Percentiles rank a stretch among this genome's conserved stretches.
phyloP scores from a whole-genome alignment of 2,329 filamentous ascomycete genomes.

The Alternaria sp. region DNA sequence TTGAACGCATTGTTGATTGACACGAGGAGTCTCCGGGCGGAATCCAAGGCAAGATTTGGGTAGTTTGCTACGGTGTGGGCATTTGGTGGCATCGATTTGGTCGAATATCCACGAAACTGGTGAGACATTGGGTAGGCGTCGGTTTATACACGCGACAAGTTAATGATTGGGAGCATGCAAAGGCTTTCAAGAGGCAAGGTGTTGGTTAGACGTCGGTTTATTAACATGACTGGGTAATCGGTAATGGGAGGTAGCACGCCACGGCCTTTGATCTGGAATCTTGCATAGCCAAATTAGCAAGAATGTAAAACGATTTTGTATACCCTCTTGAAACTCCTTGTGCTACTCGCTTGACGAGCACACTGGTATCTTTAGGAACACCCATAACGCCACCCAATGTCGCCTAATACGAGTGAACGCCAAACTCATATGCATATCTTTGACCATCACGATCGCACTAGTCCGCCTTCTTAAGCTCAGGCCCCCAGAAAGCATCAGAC shows the following conservation, averaged over 20 bases:
- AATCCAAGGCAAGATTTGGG: neutral
- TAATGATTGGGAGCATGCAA: neutral
- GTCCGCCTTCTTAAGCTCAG: slow-evolving; percentile 32
- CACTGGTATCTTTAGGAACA: slow-evolving; percentile 1
- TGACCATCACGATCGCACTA: neutral
- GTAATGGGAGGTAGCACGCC: neutral
- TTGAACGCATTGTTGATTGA: neutral
- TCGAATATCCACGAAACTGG: neutral
- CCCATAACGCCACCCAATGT: neutral
- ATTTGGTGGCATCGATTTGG: neutral
- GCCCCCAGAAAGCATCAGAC: slow-evolving; percentile 58
- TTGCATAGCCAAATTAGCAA: neutral
- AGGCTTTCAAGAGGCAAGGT: neutral
- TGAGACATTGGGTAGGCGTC: neutral
- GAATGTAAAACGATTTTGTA: neutral
- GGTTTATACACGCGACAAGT: neutral
- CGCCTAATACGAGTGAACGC: neutral
- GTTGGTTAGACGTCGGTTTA: neutral
- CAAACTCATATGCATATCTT: neutral
- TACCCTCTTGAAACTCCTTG: neutral
- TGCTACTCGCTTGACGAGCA: neutral
- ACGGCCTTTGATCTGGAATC: too few relatives aligned
- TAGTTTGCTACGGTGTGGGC: neutral
- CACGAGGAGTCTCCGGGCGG: neutral
- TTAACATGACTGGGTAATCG: neutral